Base-by-base conservation (phyloP, 2,329 filamentous ascomycete genomes). In the Knufia petricola region DNA sequence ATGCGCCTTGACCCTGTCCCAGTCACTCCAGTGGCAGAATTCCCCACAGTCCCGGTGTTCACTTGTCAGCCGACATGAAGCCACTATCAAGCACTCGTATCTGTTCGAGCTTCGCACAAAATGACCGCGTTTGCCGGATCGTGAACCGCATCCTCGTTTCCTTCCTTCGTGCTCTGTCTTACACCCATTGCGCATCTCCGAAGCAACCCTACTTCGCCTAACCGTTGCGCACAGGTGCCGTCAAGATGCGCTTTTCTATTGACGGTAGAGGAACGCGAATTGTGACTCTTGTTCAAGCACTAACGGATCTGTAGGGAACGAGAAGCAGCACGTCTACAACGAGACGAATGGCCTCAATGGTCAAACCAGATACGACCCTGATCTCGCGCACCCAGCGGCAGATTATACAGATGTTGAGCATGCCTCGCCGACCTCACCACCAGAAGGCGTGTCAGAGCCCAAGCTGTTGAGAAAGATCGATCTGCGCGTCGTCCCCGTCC, bases 381-480 rank as follows among this genome's bases (percentile, higher is more conserved):
- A 58, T 40, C 34, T 58, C 10, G 55, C 56, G 10, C 56, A 58
- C 43, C 53, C 55, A 23, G 55, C 56, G 15, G 56, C 52, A 13
- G 52, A 44, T 12, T 59, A 54, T 46, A 3, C 40, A 7, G 32
- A 23, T 4, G 43, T 3, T 19, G 45, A 41, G 23, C 41, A 55
- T 45, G 49, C 28, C 23, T 44, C 58, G 24, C 32, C 34, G 12
- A 43, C 48, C n/a, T 41, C 43, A 15, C 36, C 54, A 7, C 52
- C 56, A 17, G 19, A 48, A 17, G 50, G 49, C 23, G 46, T 58
- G 8, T 52, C 54, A 2, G 82, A 87, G 67, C 70, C 73, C 55
- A 76, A 71, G 58, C 71, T 90, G 51, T 75, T 86, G 68, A 66
- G 73, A 52, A 84, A 81, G 65, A 81, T 89, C 60, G 85, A 89